These are phyloP conservation scores for Edaphochlamys debaryana DNA, from an alignment of 139 green algal genomes.

Conservation along the genomic window DNA sequence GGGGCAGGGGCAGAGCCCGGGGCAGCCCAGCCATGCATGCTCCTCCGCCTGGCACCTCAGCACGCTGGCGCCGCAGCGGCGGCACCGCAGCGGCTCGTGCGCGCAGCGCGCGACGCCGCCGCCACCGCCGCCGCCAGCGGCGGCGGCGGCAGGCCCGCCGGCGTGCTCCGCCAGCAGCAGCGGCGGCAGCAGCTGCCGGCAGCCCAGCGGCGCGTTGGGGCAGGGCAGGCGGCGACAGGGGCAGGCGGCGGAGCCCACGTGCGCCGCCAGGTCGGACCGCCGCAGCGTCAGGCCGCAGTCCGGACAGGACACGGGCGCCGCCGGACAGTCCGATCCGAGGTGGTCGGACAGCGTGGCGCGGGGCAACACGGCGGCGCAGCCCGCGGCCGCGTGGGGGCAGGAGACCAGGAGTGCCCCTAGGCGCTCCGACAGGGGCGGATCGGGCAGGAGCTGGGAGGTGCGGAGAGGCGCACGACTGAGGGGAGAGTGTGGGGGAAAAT, in stretches of 20 bases:
- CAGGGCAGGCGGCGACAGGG: constrained; percentile 5
- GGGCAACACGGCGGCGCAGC: not conserved
- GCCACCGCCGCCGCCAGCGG: too few species aligned
- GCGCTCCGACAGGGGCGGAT: not conserved
- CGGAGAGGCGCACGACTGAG: constrained; percentile 7
- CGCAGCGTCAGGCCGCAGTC: not conserved
- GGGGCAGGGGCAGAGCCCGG: constrained; percentile 3
- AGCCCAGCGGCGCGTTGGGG: constrained; percentile 1
- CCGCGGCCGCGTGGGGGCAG: constrained; percentile 4
- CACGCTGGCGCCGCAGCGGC: constrained; percentile 7
- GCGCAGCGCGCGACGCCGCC: not conserved
- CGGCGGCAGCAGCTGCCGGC: not conserved
- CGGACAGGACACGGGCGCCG: not conserved
- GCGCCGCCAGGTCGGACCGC: not conserved
- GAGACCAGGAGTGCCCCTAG: not conserved
- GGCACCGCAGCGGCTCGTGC: constrained; percentile 2
- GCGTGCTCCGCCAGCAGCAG: not conserved
- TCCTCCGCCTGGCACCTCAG: constrained; percentile 14
- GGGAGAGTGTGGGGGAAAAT: too few species aligned
- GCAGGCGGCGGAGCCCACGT: not conserved
- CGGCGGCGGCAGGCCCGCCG: too few species aligned
- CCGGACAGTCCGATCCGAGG: not conserved
- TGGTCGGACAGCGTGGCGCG: not conserved
- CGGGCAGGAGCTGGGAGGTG: not conserved
- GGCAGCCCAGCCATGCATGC: not conserved